Base-by-base conservation (phyloP, 192 early-diverging fungal genomes). In the Rhizophagus clarus region DNA sequence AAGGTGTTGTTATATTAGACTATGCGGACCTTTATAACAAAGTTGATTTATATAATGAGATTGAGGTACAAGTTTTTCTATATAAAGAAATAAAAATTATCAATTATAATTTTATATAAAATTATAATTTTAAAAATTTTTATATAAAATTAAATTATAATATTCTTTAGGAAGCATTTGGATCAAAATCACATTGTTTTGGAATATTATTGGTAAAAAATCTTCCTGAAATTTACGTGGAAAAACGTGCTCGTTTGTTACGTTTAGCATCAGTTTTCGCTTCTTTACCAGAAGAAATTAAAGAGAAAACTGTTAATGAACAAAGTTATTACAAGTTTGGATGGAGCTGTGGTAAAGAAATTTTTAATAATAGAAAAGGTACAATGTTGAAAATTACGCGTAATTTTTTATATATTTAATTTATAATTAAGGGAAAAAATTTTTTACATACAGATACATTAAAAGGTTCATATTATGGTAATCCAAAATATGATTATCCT, bases 311-410 rank as follows among this genome's bases (percentile, higher is more conserved):
- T 62, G 90, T 87, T 2, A 84, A 93, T 81, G 79, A 85, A 0
- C 83, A 64, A 29, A 88, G 87, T 70, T 74, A 84, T n/a, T 93
- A 89, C 72, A 82, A 77, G n/a, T 90, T 91, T 81, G 92, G 92
- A 14, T 93, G 92, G 92, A 88, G 87, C 34, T 91, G 90, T 82
- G 92, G 92, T 31, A 91, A 90, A 63, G 92, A 92, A 77, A 81
- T 88, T 32, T 88, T 92, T 83, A 91, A 92, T 56, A 90, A 90
- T 61, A 88, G 88, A 72, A 88, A 88, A 61, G 92, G 92, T 86
- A 75, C 10, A n/a, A 17, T 61, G 17, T 67, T 26, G 0, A 1
- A 2, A 45, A 45, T 45, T 45, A 45, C 26, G 12, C 14, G 31
- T 28, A 29, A 66, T 11, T 17, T 51, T n/a, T 49, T 3, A 3